A percentile compares a stretch with the other conserved stretches of the same genome.
phyloP scores from a whole-genome alignment of 257 asterid species.

The Henckelia pumila region DNA sequence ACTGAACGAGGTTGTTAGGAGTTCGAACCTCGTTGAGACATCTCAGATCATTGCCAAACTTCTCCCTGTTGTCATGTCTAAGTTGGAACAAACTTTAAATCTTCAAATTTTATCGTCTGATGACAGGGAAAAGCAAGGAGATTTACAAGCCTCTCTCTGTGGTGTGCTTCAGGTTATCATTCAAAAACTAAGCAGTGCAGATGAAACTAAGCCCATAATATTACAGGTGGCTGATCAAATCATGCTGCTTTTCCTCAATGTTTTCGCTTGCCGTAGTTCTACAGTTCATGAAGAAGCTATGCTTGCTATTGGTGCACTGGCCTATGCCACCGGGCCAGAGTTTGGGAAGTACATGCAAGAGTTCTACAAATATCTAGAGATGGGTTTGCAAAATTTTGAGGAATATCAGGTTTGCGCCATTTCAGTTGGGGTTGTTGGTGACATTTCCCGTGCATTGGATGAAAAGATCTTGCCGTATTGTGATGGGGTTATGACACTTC shows the following conservation, averaged over 20 bases:
- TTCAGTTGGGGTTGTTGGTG: conserved; percentile 92
- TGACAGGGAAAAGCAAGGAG: conserved; percentile 85
- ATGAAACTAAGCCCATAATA: conserved; percentile 53
- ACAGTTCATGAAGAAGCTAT: conserved; percentile 92
- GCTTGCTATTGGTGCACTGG: conserved; percentile 93
- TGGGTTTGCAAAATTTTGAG: conserved; percentile 85
- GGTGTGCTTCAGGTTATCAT: conserved; percentile 84
- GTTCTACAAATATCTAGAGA: conserved; percentile 67
- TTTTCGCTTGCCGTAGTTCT: conserved; percentile 75
- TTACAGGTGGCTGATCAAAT: conserved; percentile 76
- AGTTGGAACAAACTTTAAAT: conserved; percentile 56
- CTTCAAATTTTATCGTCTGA: conserved; percentile 63
- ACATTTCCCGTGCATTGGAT: conserved; percentile 76
- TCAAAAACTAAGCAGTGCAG: conserved; percentile 63
- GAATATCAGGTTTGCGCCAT: conserved; percentile 85
- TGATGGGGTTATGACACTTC: conserved; percentile 73
- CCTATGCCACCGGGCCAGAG: conserved; percentile 61
- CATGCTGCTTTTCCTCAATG: conserved; percentile 67
- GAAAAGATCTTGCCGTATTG: conserved; percentile 71
- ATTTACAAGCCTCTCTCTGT: conserved; percentile 81
- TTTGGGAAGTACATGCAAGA: conserved; percentile 76
- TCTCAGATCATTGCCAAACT: conserved; percentile 56
- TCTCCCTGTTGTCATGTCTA: conserved; percentile 68
- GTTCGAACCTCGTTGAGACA: conserved; percentile 65
- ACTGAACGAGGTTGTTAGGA: conserved; percentile 70